Evolutionary conservation across 1,284 basidiomycete species (phyloP), one percentile per base, ranked within the genome.

Genomic region (Cryptococcus neoformans): DNA sequence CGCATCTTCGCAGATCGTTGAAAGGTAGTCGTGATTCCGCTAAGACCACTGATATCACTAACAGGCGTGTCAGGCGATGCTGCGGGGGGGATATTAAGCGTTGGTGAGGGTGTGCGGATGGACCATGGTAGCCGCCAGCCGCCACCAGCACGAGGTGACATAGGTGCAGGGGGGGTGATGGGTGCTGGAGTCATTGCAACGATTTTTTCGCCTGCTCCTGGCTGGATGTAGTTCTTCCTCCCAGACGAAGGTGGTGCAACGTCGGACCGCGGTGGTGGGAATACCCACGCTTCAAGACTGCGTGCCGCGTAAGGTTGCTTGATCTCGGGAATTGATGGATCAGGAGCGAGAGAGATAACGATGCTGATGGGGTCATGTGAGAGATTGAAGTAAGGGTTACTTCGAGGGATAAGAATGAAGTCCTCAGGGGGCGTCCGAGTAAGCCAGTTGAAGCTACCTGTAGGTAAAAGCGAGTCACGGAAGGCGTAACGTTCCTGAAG

Each of bases 391-490:
- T 92, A 87, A 1, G 91, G 90, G 58, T 75, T 88, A 35, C 80
- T 78, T 49, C 83, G 81, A 0, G 92, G 89, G 14, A 92, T 72
- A 17, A 93, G 81, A 10, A 90, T 72, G 69, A 89, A 92, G 68
- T 95, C 92, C 66, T 93, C 87, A 17, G 46, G 4, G 87, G 82
- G 0, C 1, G 84, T 83, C 6, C 77, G 69, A 0, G 85, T 85
- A 6, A 81, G 78, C 64, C 90, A 92, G 54, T 84, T 82, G 56
- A 83, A 83, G 2, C 82, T 80, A 42, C 85, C 82, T 1, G 78
- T 80, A 1, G 85, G 83, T 2, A 84, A 79, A 7, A 91, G 76
- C 7, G 85, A 86, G 51, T 83, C 80, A 45, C 83, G 80, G 79
- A 88, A 87, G 0, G 85, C 85, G n/a, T 82, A 77, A 46, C 87